Evolutionary conservation across 768 basidiomycete genomes (phyloP).

Genomic region (Cubamyces lactineus): DNA sequence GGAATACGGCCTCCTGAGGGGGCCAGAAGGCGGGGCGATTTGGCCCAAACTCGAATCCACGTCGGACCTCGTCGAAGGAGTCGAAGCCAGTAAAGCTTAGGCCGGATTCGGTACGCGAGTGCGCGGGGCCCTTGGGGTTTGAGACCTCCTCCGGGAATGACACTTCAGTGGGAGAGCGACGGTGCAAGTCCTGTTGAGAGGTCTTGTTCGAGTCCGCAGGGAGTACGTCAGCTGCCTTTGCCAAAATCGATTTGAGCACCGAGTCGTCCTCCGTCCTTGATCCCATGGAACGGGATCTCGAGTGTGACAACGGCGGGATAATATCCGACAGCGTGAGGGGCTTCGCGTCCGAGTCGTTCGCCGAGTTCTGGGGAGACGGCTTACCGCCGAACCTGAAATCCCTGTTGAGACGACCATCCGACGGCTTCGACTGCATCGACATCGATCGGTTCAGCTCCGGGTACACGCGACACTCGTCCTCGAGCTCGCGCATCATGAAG

Average conservation of each 20-base stretch:
- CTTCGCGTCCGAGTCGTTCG: conserved; percentile 28
- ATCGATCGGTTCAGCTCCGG: conserved; percentile 27
- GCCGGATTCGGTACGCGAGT: conserved; percentile 48
- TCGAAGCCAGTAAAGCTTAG: conserved; percentile 74
- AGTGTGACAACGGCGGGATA: conserved; percentile 63
- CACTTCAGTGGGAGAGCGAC: no score
- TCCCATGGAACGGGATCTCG: conserved; percentile 44
- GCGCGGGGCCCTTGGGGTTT: conserved; percentile 23
- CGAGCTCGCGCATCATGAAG: conserved; percentile 33
- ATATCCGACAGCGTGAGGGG: conserved; percentile 73
- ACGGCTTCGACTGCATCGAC: conserved; percentile 49
- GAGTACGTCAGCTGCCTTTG: conserved; percentile 21
- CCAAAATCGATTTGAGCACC: conserved; percentile 34
- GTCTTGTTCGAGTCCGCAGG: conserved; percentile 35
- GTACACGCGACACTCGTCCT: conserved; percentile 40
- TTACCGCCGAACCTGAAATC: conserved; percentile 78
- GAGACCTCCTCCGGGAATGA: conserved; percentile 15
- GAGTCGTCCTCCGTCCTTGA: conserved; percentile 41
- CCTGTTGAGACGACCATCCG: conserved; percentile 68
- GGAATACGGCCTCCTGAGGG: conserved; percentile 40
- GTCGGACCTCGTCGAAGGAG: conserved; percentile 77
- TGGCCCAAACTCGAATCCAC: conserved; percentile 74
- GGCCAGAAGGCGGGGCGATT: conserved; percentile 70
- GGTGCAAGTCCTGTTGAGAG: conserved; percentile 45
- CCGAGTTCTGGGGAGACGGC: conserved; percentile 18